A percentile compares a stretch with the other conserved stretches of the same genome.
Conservation (phyloP, 805 yeast species). For the Candida sonorensis region DNA sequence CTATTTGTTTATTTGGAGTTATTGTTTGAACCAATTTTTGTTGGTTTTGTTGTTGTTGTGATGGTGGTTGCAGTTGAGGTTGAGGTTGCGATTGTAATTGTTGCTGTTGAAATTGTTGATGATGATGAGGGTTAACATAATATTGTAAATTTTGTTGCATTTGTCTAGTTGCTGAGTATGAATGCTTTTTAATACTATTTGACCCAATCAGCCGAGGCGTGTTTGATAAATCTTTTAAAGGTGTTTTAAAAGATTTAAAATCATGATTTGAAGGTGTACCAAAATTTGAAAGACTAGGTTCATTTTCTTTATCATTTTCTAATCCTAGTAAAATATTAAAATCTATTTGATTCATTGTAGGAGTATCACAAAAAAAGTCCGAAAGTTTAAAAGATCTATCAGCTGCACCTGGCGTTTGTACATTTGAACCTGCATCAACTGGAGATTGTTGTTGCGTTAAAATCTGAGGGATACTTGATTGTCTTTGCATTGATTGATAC, state of each 20-base stretch:
- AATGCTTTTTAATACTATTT: too few species aligned
- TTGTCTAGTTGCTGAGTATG: too few species aligned
- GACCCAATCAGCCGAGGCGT: conserved; percentile 16
- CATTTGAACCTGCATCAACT: too few species aligned
- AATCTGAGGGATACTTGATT: background rate
- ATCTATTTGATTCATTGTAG: conserved; percentile 16
- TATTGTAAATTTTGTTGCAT: conserved; percentile 1
- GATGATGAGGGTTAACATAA: conserved; percentile 2
- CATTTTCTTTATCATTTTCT: conserved; percentile 17
- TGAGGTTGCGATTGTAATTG: conserved; percentile 1
- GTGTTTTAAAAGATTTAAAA: conserved; percentile 15
- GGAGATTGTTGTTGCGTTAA: background rate
- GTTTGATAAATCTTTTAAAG: conserved; percentile 14
- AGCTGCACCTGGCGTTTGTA: conserved; percentile 15
- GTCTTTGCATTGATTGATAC: background rate
- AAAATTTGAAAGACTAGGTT: conserved; percentile 13
- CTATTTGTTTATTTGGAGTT: conserved; percentile 12
- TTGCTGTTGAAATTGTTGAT: conserved; percentile 3
- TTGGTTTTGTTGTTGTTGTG: conserved; percentile 2
- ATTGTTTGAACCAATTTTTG: conserved; percentile 1
- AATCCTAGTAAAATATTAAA: conserved; percentile 9
- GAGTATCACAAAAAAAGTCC: conserved; percentile 19
- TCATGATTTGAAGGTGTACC: conserved; percentile 13
- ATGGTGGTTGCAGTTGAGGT: conserved; percentile 3
- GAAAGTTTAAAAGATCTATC: conserved; percentile 16